These are phyloP conservation scores for Salix dunnii DNA, from an alignment of 345 rosid species.

Conservation along the genomic window DNA sequence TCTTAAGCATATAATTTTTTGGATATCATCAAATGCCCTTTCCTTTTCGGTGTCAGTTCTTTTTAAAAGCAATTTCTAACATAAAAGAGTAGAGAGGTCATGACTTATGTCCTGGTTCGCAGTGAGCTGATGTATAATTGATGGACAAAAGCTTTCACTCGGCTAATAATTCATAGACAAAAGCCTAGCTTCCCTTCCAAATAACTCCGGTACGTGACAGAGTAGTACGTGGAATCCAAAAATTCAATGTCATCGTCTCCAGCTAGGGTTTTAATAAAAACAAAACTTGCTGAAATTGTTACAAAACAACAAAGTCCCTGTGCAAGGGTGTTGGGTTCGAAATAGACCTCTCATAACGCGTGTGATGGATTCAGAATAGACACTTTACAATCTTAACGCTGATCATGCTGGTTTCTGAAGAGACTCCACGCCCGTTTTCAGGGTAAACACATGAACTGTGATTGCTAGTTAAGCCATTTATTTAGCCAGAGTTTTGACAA, in stretches of 20 bases:
- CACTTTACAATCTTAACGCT: neutral
- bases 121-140: conserved; percentile 19
- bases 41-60: neutral
- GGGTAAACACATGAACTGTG: neutral
- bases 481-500: neutral
- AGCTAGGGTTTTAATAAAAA: neutral
- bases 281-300: neutral
- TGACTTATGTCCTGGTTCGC: neutral
- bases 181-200: conserved; percentile 8
- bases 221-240: neutral
- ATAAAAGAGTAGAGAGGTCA: neutral
- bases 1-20: no score
- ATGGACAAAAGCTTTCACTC: conserved; percentile 17
- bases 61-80: neutral
- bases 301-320: neutral
- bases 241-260: neutral
- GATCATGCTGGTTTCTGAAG: neutral
- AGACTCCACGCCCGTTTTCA: neutral
- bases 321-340: conserved; percentile 12
- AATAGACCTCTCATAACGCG: conserved; percentile 12
- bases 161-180: conserved; percentile 24
- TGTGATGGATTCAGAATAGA: conserved; percentile 6
- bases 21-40: neutral
- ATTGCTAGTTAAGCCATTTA: neutral
- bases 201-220: neutral